Percentiles rank a stretch among this genome's conserved stretches.
phyloP scores from a whole-genome alignment of 352 stramenopile genomes.

The Lagenidium giganteum region DNA sequence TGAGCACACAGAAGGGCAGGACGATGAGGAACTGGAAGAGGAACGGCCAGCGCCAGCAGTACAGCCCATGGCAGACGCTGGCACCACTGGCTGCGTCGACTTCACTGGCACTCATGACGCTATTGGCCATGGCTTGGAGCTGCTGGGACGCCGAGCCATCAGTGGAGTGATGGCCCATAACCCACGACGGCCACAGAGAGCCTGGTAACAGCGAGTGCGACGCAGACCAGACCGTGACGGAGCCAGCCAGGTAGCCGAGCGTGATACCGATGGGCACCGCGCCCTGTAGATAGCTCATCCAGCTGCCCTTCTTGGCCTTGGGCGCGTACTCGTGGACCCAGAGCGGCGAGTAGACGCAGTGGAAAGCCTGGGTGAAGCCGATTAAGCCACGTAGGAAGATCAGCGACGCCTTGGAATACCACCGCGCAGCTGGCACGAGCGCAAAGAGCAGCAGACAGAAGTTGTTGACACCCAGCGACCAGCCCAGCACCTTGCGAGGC shows the following conservation, averaged over 20 bases:
- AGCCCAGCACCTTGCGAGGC: conserved; percentile 55
- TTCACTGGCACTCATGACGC: conserved; percentile 9
- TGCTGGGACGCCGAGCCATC: conserved; percentile 18
- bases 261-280: conserved; percentile 73
- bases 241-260: conserved; percentile 71
- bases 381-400: conserved; percentile 68
- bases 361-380: conserved; percentile 75
- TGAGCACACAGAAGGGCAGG: conserved; percentile 60
- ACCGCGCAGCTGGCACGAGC: conserved; percentile 44
- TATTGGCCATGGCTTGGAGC: conserved; percentile 11
- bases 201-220: conserved; percentile 12
- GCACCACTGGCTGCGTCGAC: conserved; percentile 19
- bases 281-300: conserved; percentile 86
- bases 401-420: conserved; percentile 75
- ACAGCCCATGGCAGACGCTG: conserved; percentile 63
- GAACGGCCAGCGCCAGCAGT: conserved; percentile 87
- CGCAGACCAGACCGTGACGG: conserved; percentile 57
- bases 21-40: conserved; percentile 71
- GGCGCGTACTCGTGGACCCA: conserved; percentile 87
- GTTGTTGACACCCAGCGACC: conserved; percentile 76
- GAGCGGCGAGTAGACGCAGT: conserved; percentile 80
- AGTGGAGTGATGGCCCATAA: too few species aligned
- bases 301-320: conserved; percentile 49
- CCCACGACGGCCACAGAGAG: too few species aligned
- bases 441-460: conserved; percentile 68